Base-by-base conservation (phyloP, 169 alveolate species). In the Plasmodium gaboni region DNA sequence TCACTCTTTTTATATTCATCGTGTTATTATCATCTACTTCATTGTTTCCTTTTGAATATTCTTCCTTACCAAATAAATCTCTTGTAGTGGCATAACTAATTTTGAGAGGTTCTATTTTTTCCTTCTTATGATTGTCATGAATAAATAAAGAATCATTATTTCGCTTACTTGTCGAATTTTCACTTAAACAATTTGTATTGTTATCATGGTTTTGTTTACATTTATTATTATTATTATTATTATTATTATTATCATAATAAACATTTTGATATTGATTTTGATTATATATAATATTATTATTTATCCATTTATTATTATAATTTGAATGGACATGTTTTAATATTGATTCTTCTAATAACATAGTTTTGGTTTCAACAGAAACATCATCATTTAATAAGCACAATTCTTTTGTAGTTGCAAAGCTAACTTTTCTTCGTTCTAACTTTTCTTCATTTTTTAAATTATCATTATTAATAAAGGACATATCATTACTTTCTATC, bases 361-460 rank as follows among this genome's bases (percentile, higher is more conserved):
- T 53, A 1, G 91, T 83, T 63, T 57, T 83, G 17, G 80, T 68
- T 28, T 68, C 73, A 48, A 83, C 57, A n/a, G 91, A 46, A 7
- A 48, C 19, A 38, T 72, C 46, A 55, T 69, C 76, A 53, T 67
- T 72, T 46, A 83, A 67, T 48, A 83, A 61, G 15, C 70, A 69
- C 42, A 83, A 68, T 48, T 83, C 91, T 61, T 83, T 83, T 44
- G 78, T 83, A 17, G 85, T 68, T 19, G 91, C 91, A 68, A 83
- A 83, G 17, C 91, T 83, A 46, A 83, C 91, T 32, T 83, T 83
- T 22, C 91, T 68, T 9, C 91, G 19, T 63, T 68, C 65, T n/a
- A 63, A 19, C 69, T 83, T 83, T 83, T 83, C 91, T 68, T 50
- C 63, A 64, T 65, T 55, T 2, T 26, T 64, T 10, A 17, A 32